Base-by-base conservation (phyloP, 257 asterid species). In the Prunella vulgaris region DNA sequence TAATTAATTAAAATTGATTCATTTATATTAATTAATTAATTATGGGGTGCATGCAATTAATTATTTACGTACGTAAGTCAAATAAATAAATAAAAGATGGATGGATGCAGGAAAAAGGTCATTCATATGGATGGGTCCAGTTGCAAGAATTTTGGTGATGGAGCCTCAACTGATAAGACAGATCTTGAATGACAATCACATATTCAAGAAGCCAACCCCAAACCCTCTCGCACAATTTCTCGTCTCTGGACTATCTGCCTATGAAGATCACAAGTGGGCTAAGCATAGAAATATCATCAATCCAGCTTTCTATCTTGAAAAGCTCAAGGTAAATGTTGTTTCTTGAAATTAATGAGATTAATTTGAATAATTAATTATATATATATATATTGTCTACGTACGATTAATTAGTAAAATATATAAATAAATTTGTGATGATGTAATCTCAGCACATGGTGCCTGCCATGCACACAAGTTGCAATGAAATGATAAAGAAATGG, bases 181-280 rank as follows among this genome's bases (percentile, higher is more conserved):
- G 68, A 68, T 88, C 12, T 49, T 84, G 70, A 68, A 42, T 5
- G 79, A 84, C 48, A 77, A 79, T 15, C 37, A 18, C 64, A 58
- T 73, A 40, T 89, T 76, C 79, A 80, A 84, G 20, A 82, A 83
- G 71, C 93, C 89, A 18, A 76, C 48, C 17, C 87, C 86, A 18
- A 75, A 84, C 25, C 96, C 94, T 9, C 74, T 89, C 17, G 77
- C 65, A 2, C 72, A 78, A 32, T 80, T 76, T 8, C 79, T 89
- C 2, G 80, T 78, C 0, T 68, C 79, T 52, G 96, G 96, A 10
- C 7, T 89, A 28, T 44, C 79, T 3, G 71, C 74, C 27, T 79
- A 81, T 25, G 91, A 89, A 27, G 96, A 64, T 18, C 66, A 81
- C 0, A 78, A 84, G 53, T 89, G 96, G 96, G 81, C 84, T n/a